Conservation (phyloP, 805 yeast species). For the Kluyveromyces nonfermentans region DNA sequence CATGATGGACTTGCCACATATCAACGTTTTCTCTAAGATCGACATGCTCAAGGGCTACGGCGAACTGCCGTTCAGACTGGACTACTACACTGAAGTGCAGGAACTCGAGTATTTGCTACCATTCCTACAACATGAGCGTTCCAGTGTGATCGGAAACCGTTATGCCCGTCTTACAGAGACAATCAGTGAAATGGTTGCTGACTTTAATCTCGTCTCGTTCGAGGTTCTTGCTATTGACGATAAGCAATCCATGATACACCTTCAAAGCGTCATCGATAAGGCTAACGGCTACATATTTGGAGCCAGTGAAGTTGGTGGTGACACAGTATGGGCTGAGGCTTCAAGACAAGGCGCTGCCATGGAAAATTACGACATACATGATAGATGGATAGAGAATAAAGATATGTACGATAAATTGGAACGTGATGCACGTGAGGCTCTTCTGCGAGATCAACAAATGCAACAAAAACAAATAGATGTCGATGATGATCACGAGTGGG, state of each 20-base stretch:
- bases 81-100: constrained; percentile 87
- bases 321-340: constrained; percentile 94
- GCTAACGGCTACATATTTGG: constrained; percentile 94
- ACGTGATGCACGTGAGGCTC: constrained; percentile 35
- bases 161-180: constrained; percentile 63
- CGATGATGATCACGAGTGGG: constrained; percentile 66
- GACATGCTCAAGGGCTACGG: constrained; percentile 75
- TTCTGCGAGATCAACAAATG: constrained; percentile 34
- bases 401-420: constrained; percentile 62
- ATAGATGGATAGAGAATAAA: constrained; percentile 88
- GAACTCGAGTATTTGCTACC: constrained; percentile 66
- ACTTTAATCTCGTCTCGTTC: constrained; percentile 77
- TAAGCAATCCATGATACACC: constrained; percentile 80
- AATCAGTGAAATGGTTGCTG: constrained; percentile 76
- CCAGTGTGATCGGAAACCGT: constrained; percentile 48
- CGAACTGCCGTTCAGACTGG: constrained; percentile 68
- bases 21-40: constrained; percentile 86
- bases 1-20: constrained; percentile 85
- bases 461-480: constrained; percentile 41
- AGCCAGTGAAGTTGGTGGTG: constrained; percentile 92
- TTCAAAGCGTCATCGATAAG: constrained; percentile 72
- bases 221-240: constrained; percentile 89
- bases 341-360: constrained; percentile 63
- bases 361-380: constrained; percentile 66
- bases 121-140: constrained; percentile 60